Conservation (phyloP, 495 filamentous ascomycete genomes). For the Penicillium cinerascens region DNA sequence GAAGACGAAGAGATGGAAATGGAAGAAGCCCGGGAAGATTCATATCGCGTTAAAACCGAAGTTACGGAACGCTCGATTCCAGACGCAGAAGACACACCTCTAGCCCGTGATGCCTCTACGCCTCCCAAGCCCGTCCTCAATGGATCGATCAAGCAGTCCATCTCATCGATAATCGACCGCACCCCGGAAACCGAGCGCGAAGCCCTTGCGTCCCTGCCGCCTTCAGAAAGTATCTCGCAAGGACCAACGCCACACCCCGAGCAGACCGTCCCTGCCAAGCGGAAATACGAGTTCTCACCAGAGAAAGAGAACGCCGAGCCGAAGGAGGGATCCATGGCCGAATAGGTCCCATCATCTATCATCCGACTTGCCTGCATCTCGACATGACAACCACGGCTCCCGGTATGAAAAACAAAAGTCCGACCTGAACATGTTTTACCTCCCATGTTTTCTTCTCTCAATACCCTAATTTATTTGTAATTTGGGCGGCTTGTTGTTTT, state of each 20-base stretch:
- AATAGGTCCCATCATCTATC: slow-evolving; percentile 1
- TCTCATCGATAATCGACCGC: slow-evolving; percentile 46
- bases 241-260: slow-evolving; percentile 12
- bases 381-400: neutral
- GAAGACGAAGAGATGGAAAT: slow-evolving; percentile 32
- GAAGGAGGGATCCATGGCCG: slow-evolving; percentile 16
- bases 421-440: neutral
- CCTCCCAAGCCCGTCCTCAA: slow-evolving; percentile 19
- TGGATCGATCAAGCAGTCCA: slow-evolving; percentile 42
- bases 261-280: slow-evolving; percentile 19
- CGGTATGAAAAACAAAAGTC: neutral
- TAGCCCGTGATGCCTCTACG: slow-evolving; percentile 10
- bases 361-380: neutral
- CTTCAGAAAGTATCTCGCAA: slow-evolving; percentile 20
- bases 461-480: slow-evolving; percentile 14
- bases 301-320: slow-evolving; percentile 32
- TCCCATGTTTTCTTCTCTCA: slow-evolving; percentile 9
- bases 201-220: slow-evolving; percentile 17
- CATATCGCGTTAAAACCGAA: slow-evolving; percentile 33
- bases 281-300: slow-evolving; percentile 28
- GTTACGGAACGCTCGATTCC: slow-evolving; percentile 21
- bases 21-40: slow-evolving; percentile 15
- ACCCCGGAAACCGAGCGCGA: slow-evolving; percentile 32
- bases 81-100: slow-evolving; percentile 9
- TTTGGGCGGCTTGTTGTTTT: slow-evolving; percentile 8